Evolutionary conservation across 2,329 filamentous ascomycete genomes (phyloP).

Genomic region (Beauveria scarabaeidicola): DNA sequence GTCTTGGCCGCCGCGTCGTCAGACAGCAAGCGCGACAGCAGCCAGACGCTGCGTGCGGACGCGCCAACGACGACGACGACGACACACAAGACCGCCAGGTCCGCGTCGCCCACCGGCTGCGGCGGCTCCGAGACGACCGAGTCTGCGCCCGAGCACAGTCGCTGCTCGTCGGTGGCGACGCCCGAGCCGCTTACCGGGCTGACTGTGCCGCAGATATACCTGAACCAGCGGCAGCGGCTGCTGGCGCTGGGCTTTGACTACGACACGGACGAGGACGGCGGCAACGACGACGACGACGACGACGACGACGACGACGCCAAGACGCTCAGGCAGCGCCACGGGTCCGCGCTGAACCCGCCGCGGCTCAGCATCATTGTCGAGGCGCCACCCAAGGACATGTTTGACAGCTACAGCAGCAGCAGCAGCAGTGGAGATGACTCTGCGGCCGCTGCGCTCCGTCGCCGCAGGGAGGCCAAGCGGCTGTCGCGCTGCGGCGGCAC

Average conservation of each 20-base stretch:
- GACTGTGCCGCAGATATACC: slow-evolving; percentile 3
- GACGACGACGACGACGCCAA: neutral
- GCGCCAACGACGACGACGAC: neutral
- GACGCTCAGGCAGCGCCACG: neutral
- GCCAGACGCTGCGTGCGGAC: neutral
- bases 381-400: neutral
- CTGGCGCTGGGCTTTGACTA: slow-evolving; percentile 12
- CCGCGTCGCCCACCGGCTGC: too few species aligned
- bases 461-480: slow-evolving; percentile 16
- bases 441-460: neutral
- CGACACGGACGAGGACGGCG: slow-evolving; percentile 6
- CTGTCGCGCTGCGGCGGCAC: slow-evolving; percentile 6
- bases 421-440: neutral
- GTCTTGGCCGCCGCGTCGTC: neutral
- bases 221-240: slow-evolving; percentile 5
- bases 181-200: neutral
- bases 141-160: neutral
- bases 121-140: neutral
- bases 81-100: too few species aligned
- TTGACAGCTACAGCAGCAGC: too few species aligned
- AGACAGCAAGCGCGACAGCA: neutral
- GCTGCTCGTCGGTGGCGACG: neutral
- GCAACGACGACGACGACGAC: neutral
- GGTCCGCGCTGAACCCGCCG: neutral
- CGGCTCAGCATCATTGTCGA: slow-evolving; percentile 3